Base-by-base conservation (phyloP, 306 rosid genomes). In the Quercus cerris region DNA sequence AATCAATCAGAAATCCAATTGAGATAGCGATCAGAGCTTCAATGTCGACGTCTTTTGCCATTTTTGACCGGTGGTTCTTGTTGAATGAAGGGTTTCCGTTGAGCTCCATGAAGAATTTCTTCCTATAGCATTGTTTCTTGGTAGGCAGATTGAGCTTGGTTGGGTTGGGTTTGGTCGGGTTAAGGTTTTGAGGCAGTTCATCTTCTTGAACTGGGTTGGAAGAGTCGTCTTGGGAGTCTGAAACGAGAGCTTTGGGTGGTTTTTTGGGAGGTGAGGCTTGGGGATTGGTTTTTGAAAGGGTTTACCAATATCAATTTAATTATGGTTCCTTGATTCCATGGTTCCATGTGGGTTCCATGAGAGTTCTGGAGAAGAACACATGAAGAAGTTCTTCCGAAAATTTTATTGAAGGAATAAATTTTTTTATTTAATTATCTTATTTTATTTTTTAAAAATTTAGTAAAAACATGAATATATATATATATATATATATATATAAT, bases 21-120 rank as follows among this genome's bases (percentile, higher is more conserved):
- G 92, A 91, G 22, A 90, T 86, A 6, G 93, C 93, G 23, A 93
- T 91, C 33, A 90, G 84, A 33, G 98, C 97, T 76, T 94, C 97
- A 27, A 84, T 85, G 72, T 90, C 92, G 28, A 89, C 85, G 84
- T 91, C 97, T 25, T 90, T 94, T 11, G 87, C 75, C 1, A 81
- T 76, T 33, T 89, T 94, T 66, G 91, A 87, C 22, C 90, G 84
- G 54, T 91, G 93, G 75, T 67, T 88, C 64, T 78, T 87, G 3
- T 91, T 73, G 54, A 87, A 55, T 5, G 94, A 90, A 1, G 92
- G 78, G 18, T 79, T 78, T 14, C 83, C 79, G 35, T 74, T 90
- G 4, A 91, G 58, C 66, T 94, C 97, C 1, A 94, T 94, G 81
- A 94, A 94, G 86, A 94, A 91, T 76, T 94, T 94, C 95, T 91